Evolutionary conservation across 441 rosid genomes (phyloP).

Genomic region (Populus hybrid): DNA sequence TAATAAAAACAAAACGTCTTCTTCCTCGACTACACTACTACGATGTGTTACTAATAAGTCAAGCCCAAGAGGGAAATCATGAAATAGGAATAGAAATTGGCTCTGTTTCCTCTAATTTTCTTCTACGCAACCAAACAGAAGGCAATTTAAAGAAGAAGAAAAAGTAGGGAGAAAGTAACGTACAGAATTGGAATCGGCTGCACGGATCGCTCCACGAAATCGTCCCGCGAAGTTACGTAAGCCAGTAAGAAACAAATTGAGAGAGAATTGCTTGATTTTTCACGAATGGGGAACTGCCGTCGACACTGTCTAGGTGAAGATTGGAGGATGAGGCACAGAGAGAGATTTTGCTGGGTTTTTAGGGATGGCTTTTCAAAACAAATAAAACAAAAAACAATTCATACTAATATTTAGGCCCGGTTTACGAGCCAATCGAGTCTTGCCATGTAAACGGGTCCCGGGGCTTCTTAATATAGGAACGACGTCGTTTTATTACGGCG

Average conservation of each 20-base stretch:
- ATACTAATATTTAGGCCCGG: no score
- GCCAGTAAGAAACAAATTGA: conserved; percentile 29
- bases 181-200: conserved; percentile 92
- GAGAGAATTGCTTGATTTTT: neutral
- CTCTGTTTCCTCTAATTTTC: neutral
- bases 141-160: neutral
- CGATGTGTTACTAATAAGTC: neutral
- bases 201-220: conserved; percentile 78
- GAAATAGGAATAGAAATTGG: neutral
- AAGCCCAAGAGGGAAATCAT: neutral
- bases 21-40: neutral
- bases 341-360: neutral
- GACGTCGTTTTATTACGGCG: no score
- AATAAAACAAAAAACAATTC: no score
- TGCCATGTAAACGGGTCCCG: no score
- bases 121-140: conserved; percentile 19
- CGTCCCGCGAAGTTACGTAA: conserved; percentile 82
- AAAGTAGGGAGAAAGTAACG: conserved; percentile 19
- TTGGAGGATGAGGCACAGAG: neutral
- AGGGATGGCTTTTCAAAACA: neutral
- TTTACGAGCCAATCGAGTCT: no score
- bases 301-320: neutral
- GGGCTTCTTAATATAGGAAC: no score
- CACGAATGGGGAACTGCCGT: neutral
- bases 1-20: neutral